A percentile compares a stretch with the other conserved stretches of the same genome.
phyloP scores from a whole-genome alignment of 176 grass and related monocot species.

The Dendrocalamus sinicus region DNA sequence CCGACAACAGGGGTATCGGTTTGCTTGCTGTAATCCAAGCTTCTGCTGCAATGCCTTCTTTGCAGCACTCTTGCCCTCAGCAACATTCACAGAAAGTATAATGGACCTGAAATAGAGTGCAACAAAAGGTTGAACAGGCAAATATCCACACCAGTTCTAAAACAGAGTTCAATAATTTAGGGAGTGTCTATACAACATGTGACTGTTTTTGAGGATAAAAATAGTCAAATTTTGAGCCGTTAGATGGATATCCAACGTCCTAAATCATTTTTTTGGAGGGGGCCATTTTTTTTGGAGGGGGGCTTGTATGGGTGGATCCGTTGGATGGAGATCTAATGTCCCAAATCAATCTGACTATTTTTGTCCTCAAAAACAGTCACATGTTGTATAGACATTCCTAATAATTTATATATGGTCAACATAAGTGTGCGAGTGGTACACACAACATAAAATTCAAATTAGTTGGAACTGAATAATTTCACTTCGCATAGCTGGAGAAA shows the following conservation, averaged over 20 bases:
- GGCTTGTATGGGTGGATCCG: too few relatives aligned
- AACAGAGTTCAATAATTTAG: background rate
- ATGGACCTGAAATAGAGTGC: slow-evolving; percentile 56
- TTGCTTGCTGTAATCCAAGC: slow-evolving; percentile 61
- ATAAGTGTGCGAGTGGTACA: background rate
- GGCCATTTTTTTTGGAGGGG: too few relatives aligned
- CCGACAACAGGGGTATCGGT: slow-evolving; percentile 77
- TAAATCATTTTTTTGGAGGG: too few relatives aligned
- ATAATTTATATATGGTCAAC: background rate
- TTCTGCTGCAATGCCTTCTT: slow-evolving; percentile 86
- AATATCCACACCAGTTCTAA: background rate
- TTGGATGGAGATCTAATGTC: too few relatives aligned
- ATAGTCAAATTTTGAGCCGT: too few relatives aligned
- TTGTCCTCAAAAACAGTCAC: too few relatives aligned
- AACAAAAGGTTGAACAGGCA: slow-evolving; percentile 27
- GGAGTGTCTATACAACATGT: too few relatives aligned
- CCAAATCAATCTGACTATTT: too few relatives aligned
- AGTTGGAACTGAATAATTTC: background rate
- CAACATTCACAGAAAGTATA: slow-evolving; percentile 88
- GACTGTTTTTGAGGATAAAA: too few relatives aligned
- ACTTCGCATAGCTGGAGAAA: background rate
- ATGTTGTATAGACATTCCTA: too few relatives aligned
- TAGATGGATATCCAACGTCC: too few relatives aligned
- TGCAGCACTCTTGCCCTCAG: slow-evolving; percentile 86
- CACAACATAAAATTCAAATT: background rate